Evolutionary conservation across 805 yeast genomes (phyloP).

Genomic region (Saccharomyces kudriavzevii): DNA sequence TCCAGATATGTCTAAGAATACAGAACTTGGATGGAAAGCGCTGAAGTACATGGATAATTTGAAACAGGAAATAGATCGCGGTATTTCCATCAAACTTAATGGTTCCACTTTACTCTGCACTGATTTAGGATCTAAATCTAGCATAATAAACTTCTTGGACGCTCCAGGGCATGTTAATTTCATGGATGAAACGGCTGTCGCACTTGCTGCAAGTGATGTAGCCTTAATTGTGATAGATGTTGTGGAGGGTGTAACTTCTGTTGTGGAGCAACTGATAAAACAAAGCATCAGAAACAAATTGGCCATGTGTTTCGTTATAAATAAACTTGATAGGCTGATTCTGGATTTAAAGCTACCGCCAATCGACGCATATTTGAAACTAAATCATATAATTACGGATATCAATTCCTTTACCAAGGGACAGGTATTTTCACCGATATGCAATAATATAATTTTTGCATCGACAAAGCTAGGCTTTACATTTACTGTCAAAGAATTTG

Average conservation of each 20-base stretch:
- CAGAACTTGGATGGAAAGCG: constrained; percentile 36
- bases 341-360: constrained; percentile 74
- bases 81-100: constrained; percentile 54
- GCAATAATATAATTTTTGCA: constrained; percentile 65
- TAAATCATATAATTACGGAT: constrained; percentile 51
- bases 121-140: constrained; percentile 46
- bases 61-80: constrained; percentile 60
- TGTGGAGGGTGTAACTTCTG: constrained; percentile 70
- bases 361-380: constrained; percentile 60
- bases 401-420: constrained; percentile 47
- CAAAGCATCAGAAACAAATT: constrained; percentile 44
- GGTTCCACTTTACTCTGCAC: constrained; percentile 55
- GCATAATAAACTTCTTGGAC: constrained; percentile 60
- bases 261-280: constrained; percentile 45
- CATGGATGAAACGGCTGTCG: constrained; percentile 59
- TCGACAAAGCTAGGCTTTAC: constrained; percentile 54
- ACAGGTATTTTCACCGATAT: constrained; percentile 47
- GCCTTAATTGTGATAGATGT: constrained; percentile 69
- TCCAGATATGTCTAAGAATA: constrained; percentile 24
- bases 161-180: constrained; percentile 91
- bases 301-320: constrained; percentile 54
- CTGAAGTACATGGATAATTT: constrained; percentile 66
- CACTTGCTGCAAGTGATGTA: constrained; percentile 55
- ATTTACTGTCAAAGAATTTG: constrained; percentile 63
- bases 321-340: constrained; percentile 80